Evolutionary conservation across 139 green algal genomes (phyloP), one percentile per base, ranked within the genome.

Genomic region (Astrephomene gubernaculifera): DNA sequence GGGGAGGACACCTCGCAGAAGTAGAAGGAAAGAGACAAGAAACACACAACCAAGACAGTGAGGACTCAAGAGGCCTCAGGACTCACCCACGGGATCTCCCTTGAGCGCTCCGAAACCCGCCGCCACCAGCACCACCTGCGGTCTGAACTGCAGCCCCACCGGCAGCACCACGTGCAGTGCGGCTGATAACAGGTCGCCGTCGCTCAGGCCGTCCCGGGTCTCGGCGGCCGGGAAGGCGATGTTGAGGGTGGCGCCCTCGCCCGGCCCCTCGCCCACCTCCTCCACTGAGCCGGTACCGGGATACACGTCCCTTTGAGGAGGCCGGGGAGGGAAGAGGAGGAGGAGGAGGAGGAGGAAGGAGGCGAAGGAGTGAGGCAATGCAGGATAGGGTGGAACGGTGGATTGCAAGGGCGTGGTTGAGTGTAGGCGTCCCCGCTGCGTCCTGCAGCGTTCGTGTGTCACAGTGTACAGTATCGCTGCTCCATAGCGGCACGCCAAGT

Each of bases 81-180:
- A 45, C 89, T 65, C 80, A 93, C 90, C 90, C 1, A 89, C 9
- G 2, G 91, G 86, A 79, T 96, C 92, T 4, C 90, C 90, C 38
- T 88, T 68, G 8, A 91, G 91, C 8, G 93, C 91, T 43, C 93
- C 92, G 85, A 97, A 96, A 57, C 94, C 94, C 17, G 93, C 93
- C n/a, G 93, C 90, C 38, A 96, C 89, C 39, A 97, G 79, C 22
- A 96, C 81, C 10, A 96, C 41, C 22, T 95, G 86, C 2, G 94
- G 94, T n/a, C 81, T 57, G 71, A 94, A 97, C 76, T 94, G 83
- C 1, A 89, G 82, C 17, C 89, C 92, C 36, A 95, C 88, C 35
- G 93, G 93, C 73, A 95, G 60, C 71, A 97, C 78, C 74, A 97
- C 86, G 43, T 95, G 89, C 71, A 92, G 41, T 19, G 90, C 89